Base-by-base conservation (phyloP, 2,329 filamentous ascomycete genomes). In the Fusarium miscanthi region DNA sequence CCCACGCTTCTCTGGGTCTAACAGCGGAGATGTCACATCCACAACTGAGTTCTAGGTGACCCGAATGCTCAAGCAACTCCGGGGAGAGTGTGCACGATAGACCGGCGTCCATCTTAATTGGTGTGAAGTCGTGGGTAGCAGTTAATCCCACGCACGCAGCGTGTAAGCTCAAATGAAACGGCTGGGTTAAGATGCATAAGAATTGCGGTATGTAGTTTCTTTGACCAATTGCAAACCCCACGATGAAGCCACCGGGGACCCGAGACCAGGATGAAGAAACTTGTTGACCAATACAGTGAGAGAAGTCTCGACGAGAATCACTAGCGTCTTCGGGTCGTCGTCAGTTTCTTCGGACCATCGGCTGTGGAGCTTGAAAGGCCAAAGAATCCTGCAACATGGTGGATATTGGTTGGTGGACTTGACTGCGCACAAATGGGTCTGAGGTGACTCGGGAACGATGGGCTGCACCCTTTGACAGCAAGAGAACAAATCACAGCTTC, bases 321-420 rank as follows among this genome's bases (percentile, higher is more conserved):
- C 59, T 77, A 76, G 75, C 72, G 75, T 31, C 66, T 75, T 77
- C 76, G 76, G 76, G 72, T 77, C 76, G 76, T 77, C 76, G 76
- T 77, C 69, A 70, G 51, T 53, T 58, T 54, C 63, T 77, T 77
- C 76, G 76, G 76, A 61, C 69, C 74, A 66, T 77, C 76, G 76
- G 76, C 63, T 66, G 74, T 78, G 76, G 76, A 62, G 54, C 48
- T 35, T 43, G 25, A 31, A 23, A 61, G 38, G 40, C 25, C 56
- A 37, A 59, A 48, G 63, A 73, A 52, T 43, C 40, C 61, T 66
- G 74, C 67, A 52, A 38, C 17, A 31, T 42, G 54, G 71, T 76
- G 73, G 76, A 58, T 70, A 63, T 23, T 49, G 53, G 42, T 63
- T 41, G 70, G 69, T 67, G 74, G 67, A 53, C 67, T 67, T 59